Base-by-base conservation (phyloP, 2,329 filamentous ascomycete species). In the Basipetospora sp. region DNA sequence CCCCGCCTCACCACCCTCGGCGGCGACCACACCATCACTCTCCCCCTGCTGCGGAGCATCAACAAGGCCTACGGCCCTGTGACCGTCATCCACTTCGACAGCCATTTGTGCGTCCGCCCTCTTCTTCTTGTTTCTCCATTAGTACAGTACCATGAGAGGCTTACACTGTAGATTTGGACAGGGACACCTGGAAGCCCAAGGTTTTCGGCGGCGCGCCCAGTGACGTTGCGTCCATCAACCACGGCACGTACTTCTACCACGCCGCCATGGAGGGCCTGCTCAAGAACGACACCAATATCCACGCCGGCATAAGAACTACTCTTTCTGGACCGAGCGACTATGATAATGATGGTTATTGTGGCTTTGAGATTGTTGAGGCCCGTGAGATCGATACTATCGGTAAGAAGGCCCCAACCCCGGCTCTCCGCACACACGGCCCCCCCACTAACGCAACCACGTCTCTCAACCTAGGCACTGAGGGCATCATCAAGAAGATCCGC, bases 221-320 rank as follows among this genome's bases (percentile, higher is more conserved):
- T 19, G 71, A 86, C 43, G 72, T 77, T 28, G 83, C 84, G 15
- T 69, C 69, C 45, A 77, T 92, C 60, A 92, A 90, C 60, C 82
- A 90, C 59, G 84, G 84, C 30, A 90, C 83, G 1, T 90, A 90
- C 63, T 92, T 92, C 60, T 90, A 79, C 60, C 81, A 88, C 53
- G 84, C 83, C 0, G 61, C 78, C 1, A 72, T 77, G 58, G 82
- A 90, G 53, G 84, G 84, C 3, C 64, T 90, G 13, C 64, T 92
- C 15, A 68, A 68, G 44, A 92, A 90, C 52, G 80, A 90, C 62
- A 80, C 74, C 47, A 88, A 86, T 59, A 86, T 92, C 57, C 84
- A 92, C 54, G 84, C 82, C 13, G 84, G 84, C 28, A 90, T 92
- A 54, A 75, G 84, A 40, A 90, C 84, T 0, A 90, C 82, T 3